These are phyloP conservation scores for Clonostachys byssicola DNA, from an alignment of 2,329 filamentous ascomycete genomes.

Conservation along the genomic window DNA sequence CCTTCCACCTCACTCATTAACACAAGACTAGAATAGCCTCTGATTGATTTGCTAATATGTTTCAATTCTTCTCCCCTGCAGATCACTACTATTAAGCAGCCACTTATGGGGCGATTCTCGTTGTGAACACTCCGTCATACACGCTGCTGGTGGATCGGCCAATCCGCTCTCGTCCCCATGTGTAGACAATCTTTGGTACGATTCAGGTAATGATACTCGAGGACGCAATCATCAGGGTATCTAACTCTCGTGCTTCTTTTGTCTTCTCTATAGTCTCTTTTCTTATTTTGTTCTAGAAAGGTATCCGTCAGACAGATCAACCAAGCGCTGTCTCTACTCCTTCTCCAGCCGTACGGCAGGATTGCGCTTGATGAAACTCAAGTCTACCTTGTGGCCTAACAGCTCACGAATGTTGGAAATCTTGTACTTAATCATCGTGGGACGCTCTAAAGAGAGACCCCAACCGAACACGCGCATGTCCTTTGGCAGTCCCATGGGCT, in stretches of 20 bases:
- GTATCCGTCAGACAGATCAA: too few species aligned
- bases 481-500: conserved; percentile 88
- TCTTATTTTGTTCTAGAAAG: background rate
- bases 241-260: background rate
- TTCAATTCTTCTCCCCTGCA: too few species aligned
- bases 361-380: conserved; percentile 88
- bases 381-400: conserved; percentile 90
- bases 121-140: too few species aligned
- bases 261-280: background rate
- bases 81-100: too few species aligned
- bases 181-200: too few species aligned
- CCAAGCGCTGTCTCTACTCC: conserved; percentile 42
- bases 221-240: background rate
- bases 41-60: too few species aligned
- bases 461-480: conserved; percentile 93
- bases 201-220: too few species aligned
- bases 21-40: too few species aligned
- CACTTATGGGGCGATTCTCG: too few species aligned
- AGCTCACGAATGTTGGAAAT: conserved; percentile 90
- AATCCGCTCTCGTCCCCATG: too few species aligned
- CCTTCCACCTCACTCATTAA: too few species aligned
- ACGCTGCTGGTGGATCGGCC: too few species aligned
- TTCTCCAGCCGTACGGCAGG: conserved; percentile 87
- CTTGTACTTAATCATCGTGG: conserved; percentile 95
- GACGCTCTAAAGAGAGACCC: conserved; percentile 85